Evolutionary conservation across 2,329 filamentous ascomycete genomes (phyloP), one percentile per base, ranked within the genome.

Genomic region (Aureobasidium sp.): DNA sequence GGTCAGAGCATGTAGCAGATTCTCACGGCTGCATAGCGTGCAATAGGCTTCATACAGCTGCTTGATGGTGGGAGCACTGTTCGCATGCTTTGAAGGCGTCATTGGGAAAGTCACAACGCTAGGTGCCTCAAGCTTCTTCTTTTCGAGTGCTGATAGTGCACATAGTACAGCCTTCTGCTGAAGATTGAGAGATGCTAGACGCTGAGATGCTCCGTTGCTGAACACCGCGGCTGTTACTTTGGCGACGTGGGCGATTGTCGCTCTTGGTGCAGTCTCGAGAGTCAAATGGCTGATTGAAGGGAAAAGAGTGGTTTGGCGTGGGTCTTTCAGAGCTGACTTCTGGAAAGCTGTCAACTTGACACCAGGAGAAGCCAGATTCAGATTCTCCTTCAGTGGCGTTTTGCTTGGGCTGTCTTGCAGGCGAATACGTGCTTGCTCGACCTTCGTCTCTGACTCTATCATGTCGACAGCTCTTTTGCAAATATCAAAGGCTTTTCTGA

Each of bases 81-180:
- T 77, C 1, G 60, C 50, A 27, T 51, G 34, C 61, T 76, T 78
- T 9, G 77, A 79, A 8, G 78, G 77, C 0, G 77, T 80, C 17
- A 71, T 63, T 23, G 64, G 62, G n/a, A 64, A 55, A 13, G 41
- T 62, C 32, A 50, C 60, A 7, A 34, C 41, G 36, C 41, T 53
- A 8, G 34, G 23, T 9, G 47, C 68, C 77, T 83, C 62, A 79
- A 76, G 48, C 26, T 63, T 63, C 58, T 63, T 65, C 32, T 62
- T 63, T 73, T 97, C 92, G n/a, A 94, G 84, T 2, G 91, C 90
- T 42, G 93, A 82, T 15, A 99, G 80, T 0, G 93, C 86, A 76
- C 94, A 99, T 10, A 99, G 81, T 0, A 93, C 91, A 4, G 93
- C 94, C 74, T 96, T 97, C 74, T 99, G 94, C 72, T 99, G 95